Conservation (phyloP, 768 basidiomycete species). For the Hemileccinum impolitum region DNA sequence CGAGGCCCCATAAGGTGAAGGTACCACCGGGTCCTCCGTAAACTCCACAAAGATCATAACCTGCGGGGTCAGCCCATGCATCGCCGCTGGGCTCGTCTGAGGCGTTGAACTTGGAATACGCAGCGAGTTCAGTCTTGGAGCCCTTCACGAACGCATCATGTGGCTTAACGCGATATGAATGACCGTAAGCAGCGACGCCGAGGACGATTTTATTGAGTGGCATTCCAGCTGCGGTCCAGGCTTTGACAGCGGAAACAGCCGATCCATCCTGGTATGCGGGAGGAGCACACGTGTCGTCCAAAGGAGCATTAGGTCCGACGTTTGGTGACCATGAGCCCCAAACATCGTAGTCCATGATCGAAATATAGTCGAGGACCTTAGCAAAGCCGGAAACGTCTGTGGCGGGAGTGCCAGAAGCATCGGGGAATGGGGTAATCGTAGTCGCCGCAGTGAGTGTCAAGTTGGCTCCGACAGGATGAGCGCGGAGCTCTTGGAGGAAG, state of each 20-base stretch:
- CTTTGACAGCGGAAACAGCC: constrained; percentile 63
- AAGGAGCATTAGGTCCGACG: constrained; percentile 78
- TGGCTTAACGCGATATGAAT: constrained; percentile 53
- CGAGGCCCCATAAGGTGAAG: constrained; percentile 58
- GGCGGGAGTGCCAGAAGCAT: constrained; percentile 55
- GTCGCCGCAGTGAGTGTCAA: constrained; percentile 69
- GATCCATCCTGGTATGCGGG: constrained; percentile 63
- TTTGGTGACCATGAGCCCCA: constrained; percentile 49
- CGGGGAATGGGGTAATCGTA: constrained; percentile 61
- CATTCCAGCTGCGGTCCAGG: constrained; percentile 78
- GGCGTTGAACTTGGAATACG: constrained; percentile 49
- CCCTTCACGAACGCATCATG: constrained; percentile 35
- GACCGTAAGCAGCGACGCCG: constrained; percentile 80
- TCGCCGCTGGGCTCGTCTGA: constrained; percentile 48
- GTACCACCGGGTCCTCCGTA: constrained; percentile 45
- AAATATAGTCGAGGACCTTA: constrained; percentile 61
- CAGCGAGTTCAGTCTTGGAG: constrained; percentile 34
- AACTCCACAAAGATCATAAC: constrained; percentile 54
- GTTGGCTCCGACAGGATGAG: constrained; percentile 44
- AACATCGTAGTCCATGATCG: constrained; percentile 68
- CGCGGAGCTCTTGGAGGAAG: constrained; percentile 70
- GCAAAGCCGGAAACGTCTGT: constrained; percentile 74
- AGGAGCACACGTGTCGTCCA: constrained; percentile 72
- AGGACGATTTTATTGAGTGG: constrained; percentile 68
- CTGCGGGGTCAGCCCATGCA: constrained; percentile 49